Conservation (phyloP, 2,329 filamentous ascomycete species). For the Thelonectria rubi region DNA sequence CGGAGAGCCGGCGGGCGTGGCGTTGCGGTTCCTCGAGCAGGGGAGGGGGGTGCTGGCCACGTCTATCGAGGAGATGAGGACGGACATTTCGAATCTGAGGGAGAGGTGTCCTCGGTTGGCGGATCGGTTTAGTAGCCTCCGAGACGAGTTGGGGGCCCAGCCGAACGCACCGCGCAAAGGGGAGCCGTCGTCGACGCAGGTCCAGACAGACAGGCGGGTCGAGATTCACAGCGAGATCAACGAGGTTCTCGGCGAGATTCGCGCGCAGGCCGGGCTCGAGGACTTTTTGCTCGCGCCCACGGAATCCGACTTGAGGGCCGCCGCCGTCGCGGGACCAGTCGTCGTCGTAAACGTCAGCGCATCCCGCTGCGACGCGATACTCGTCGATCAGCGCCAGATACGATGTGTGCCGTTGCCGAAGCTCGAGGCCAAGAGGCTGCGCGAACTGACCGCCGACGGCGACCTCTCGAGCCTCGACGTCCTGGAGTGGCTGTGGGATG, state of each 20-base stretch:
- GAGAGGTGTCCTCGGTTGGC: not conserved
- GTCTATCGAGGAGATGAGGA: not conserved
- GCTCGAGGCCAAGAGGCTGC: not conserved
- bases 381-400: conserved; percentile 7
- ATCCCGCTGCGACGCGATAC: conserved; percentile 7
- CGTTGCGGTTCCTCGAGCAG: not conserved
- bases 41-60: not conserved
- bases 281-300: conserved; percentile 37
- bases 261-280: conserved; percentile 32
- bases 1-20: not conserved
- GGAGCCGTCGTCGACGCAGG: too few relatives aligned
- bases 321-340: conserved; percentile 6
- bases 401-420: not conserved
- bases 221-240: not conserved
- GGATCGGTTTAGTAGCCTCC: not conserved
- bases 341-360: conserved; percentile 9
- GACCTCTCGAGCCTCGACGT: not conserved
- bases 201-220: too few relatives aligned
- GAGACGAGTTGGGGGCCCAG: not conserved
- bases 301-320: not conserved
- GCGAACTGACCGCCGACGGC: not conserved
- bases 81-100: not conserved
- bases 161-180: too few relatives aligned
- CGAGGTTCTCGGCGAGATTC: conserved; percentile 1
- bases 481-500: conserved; percentile 47